A percentile compares a stretch with the other conserved stretches of the same genome.
Conservation (phyloP, 2,329 filamentous ascomycete species). For the Amauroascus verrucosus region DNA sequence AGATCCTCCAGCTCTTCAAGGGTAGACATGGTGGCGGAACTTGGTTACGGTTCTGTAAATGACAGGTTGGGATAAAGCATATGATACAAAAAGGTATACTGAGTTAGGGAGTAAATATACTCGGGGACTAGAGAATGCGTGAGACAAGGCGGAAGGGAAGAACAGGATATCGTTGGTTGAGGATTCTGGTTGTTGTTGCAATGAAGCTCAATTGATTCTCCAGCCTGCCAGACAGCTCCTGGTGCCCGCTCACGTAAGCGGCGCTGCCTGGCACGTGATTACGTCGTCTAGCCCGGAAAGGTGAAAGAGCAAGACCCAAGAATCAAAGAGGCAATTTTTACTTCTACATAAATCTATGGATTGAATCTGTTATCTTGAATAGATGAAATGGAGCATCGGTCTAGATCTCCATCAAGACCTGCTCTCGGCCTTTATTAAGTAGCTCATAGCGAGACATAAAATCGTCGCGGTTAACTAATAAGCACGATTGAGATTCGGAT, state of each 20-base stretch:
- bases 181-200: background rate
- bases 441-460: slow-evolving; percentile 66
- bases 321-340: too few species aligned
- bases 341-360: background rate
- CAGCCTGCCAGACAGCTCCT: background rate
- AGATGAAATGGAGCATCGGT: background rate
- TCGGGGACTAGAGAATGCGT: background rate
- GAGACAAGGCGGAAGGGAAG: background rate
- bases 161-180: background rate
- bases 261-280: slow-evolving; percentile 1
- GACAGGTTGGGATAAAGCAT: background rate
- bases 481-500: background rate
- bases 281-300: too few species aligned
- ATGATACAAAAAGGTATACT: too few species aligned
- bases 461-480: slow-evolving; percentile 55
- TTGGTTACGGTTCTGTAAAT: background rate
- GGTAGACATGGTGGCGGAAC: slow-evolving; percentile 58
- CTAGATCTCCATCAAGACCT: slow-evolving; percentile 26
- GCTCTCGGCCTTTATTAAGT: slow-evolving; percentile 49
- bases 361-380: background rate
- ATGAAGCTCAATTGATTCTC: background rate
- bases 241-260: slow-evolving; percentile 4
- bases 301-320: too few species aligned
- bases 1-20: slow-evolving; percentile 86
- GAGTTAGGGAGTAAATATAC: background rate